Evolutionary conservation across 805 yeast species (phyloP).

Genomic region (Monosporozyma servazzii): DNA sequence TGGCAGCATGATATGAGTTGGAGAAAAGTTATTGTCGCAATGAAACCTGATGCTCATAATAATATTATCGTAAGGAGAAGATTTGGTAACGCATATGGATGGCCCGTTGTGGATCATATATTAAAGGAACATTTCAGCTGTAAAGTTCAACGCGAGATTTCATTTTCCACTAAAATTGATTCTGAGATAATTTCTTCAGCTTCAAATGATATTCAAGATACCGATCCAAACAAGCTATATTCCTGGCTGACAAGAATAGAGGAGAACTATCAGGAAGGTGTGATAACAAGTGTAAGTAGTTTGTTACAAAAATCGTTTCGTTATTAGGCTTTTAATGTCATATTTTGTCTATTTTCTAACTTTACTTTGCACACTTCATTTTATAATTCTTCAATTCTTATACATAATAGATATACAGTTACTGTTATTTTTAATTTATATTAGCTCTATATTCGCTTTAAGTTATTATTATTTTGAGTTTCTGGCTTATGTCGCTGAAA

Average conservation of each 20-base stretch:
- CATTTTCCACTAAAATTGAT: neutral
- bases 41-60: slow-evolving; percentile 91
- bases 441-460: neutral
- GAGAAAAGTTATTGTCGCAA: slow-evolving; percentile 80
- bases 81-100: slow-evolving; percentile 80
- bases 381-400: neutral
- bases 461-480: neutral
- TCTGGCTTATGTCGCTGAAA: too few relatives aligned
- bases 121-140: slow-evolving; percentile 47
- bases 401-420: neutral
- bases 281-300: neutral
- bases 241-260: slow-evolving; percentile 2
- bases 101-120: slow-evolving; percentile 66
- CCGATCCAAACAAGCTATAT: slow-evolving; percentile 1
- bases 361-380: neutral
- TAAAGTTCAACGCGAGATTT: neutral
- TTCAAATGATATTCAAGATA: neutral
- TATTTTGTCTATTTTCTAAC: neutral
- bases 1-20: slow-evolving; percentile 80
- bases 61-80: slow-evolving; percentile 81
- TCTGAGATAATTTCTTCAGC: neutral
- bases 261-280: neutral
- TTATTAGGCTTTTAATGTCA: neutral
- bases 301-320: neutral
- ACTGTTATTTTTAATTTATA: neutral